Conservation (phyloP, 345 rosid species). For the Salix exigua region DNA sequence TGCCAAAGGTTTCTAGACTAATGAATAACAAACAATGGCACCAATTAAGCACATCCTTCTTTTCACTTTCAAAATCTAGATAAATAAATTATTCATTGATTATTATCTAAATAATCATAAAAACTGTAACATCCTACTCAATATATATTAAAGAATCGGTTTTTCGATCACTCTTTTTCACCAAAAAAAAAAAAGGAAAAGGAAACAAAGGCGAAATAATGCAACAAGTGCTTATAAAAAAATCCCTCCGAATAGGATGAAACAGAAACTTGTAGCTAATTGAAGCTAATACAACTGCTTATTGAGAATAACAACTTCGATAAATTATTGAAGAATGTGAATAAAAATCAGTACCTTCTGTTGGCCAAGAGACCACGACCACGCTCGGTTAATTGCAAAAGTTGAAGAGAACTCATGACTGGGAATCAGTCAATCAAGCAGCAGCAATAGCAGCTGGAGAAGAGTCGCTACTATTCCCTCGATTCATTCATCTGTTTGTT, state of each 20-base stretch:
- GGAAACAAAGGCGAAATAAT: not conserved
- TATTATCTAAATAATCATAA: not conserved
- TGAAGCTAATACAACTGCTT: not conserved
- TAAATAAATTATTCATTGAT: not conserved
- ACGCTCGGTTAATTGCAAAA: slow-evolving; percentile 78
- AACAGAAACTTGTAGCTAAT: not conserved
- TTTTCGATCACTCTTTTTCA: not conserved
- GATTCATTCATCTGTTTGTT: not conserved
- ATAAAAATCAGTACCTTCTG: slow-evolving; percentile 51
- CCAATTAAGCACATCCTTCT: not conserved
- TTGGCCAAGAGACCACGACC: slow-evolving; percentile 77
- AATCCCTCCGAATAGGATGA: not conserved
- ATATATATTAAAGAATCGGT: not conserved
- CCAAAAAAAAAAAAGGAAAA: not conserved
- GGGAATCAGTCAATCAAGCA: slow-evolving; percentile 2
- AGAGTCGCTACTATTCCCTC: not conserved
- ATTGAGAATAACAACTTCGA: not conserved
- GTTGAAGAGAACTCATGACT: slow-evolving; percentile 83
- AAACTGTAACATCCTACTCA: not conserved
- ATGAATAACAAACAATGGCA: not conserved
- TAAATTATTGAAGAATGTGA: not conserved
- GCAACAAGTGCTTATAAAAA: not conserved
- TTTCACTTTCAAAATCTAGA: not conserved
- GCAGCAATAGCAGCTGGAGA: slow-evolving; percentile 1
- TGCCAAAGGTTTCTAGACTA: not conserved